Evolutionary conservation across 225 moss, liverwort and hornwort species (phyloP).

Genomic region (Polytrichum commune): DNA sequence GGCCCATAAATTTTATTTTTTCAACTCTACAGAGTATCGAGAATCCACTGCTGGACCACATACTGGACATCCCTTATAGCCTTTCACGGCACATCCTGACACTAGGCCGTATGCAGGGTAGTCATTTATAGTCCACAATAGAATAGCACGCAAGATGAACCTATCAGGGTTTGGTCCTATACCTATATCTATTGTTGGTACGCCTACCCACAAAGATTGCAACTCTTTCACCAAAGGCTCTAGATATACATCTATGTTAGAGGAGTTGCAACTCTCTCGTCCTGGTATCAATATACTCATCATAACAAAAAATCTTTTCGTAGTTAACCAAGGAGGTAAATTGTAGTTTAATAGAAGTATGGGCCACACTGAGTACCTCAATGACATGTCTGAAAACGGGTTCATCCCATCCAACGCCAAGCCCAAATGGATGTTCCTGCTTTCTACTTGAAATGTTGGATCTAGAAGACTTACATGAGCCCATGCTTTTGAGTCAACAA

Average conservation of each 20-base stretch:
- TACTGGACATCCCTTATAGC: not conserved
- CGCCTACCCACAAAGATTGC: no score
- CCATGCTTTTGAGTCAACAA: conserved; percentile 9
- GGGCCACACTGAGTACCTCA: conserved; percentile 2
- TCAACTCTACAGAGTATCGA: not conserved
- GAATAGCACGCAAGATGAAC: not conserved
- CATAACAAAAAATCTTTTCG: no score
- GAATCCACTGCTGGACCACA: not conserved
- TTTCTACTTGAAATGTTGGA: conserved; percentile 3
- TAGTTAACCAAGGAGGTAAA: not conserved
- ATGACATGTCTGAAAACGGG: not conserved
- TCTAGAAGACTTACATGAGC: not conserved
- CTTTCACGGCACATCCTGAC: not conserved
- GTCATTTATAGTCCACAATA: conserved; percentile 1
- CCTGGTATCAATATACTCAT: not conserved
- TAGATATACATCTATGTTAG: not conserved
- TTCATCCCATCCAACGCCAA: conserved; percentile 5
- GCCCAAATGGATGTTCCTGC: conserved; percentile 1
- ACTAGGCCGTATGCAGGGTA: not conserved
- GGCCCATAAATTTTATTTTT: not conserved
- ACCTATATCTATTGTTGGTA: no score
- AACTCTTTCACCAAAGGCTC: not conserved
- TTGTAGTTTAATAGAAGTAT: conserved; percentile 1
- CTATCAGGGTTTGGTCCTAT: no score
- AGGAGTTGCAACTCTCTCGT: not conserved